phyloP scores from a whole-genome alignment of 1,139 yeast genomes.

The Suhomyces yuchorum region DNA sequence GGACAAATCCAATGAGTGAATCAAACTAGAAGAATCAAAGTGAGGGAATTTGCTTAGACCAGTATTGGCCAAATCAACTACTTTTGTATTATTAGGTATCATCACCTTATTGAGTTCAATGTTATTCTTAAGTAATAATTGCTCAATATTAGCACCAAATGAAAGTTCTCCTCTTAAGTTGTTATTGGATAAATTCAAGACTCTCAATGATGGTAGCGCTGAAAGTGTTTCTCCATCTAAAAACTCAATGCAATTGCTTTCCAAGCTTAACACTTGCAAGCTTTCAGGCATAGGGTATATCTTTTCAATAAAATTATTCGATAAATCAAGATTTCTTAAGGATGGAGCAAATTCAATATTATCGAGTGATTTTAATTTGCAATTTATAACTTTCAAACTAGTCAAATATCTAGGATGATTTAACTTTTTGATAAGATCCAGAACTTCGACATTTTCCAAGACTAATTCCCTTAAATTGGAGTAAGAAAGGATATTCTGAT shows the following conservation, averaged over 20 bases:
- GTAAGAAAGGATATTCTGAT: constrained; percentile 13
- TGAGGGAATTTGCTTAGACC: constrained; percentile 3
- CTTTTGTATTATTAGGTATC: background rate
- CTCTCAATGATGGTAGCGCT: constrained; percentile 1
- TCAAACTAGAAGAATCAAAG: background rate
- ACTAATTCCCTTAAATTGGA: constrained; percentile 13
- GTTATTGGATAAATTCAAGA: constrained; percentile 10
- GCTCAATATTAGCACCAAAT: background rate
- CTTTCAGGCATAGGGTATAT: background rate
- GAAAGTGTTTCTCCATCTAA: background rate
- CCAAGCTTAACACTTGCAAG: constrained; percentile 7
- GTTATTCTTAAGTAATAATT: background rate
- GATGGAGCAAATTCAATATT: constrained; percentile 9
- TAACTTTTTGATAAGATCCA: constrained; percentile 12
- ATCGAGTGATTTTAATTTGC: constrained; percentile 10
- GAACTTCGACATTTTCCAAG: constrained; percentile 13
- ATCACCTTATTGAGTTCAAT: background rate
- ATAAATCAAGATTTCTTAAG: constrained; percentile 11
- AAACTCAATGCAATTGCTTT: constrained; percentile 4
- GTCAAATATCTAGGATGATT: constrained; percentile 10
- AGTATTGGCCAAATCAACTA: constrained; percentile 3
- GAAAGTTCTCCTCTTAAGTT: constrained; percentile 4
- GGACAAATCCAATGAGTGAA: constrained; percentile 1
- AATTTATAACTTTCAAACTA: constrained; percentile 12
- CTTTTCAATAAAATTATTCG: constrained; percentile 8